Evolutionary conservation across 192 early-diverging fungal genomes (phyloP).

Genomic region (Helicostylum pulchrum): DNA sequence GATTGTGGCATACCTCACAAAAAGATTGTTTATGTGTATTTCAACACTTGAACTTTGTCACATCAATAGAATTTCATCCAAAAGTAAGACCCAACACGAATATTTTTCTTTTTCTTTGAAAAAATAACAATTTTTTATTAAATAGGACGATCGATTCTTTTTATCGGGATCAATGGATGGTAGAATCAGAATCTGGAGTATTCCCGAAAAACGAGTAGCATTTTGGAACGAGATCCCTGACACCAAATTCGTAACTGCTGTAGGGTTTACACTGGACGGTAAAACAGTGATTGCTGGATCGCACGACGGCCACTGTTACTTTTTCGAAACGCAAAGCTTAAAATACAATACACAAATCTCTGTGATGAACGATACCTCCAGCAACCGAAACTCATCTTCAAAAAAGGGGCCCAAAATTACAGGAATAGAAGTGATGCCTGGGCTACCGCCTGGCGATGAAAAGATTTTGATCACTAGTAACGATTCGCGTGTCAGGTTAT

Average conservation of each 20-base stretch:
- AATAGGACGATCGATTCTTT: conserved; percentile 34
- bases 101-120: too few relatives aligned
- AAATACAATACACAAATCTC: conserved; percentile 80
- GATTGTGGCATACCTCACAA: conserved; percentile 76
- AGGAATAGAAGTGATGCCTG: conserved; percentile 64
- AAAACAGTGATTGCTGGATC: conserved; percentile 68
- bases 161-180: conserved; percentile 75
- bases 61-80: conserved; percentile 77
- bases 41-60: conserved; percentile 73
- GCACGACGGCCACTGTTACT: conserved; percentile 67
- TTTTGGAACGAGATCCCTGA: conserved; percentile 70
- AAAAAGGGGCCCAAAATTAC: conserved; percentile 71
- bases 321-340: conserved; percentile 73
- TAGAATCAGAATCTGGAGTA: conserved; percentile 75
- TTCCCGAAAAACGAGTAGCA: conserved; percentile 65
- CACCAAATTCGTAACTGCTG: conserved; percentile 71
- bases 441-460: conserved; percentile 51
- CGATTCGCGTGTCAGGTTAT: conserved; percentile 77
- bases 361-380: conserved; percentile 29
- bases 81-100: conserved; percentile 32
- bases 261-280: conserved; percentile 69
- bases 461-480: conserved; percentile 68
- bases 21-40: conserved; percentile 77
- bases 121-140: not conserved
- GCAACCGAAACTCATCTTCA: conserved; percentile 36